phyloP scores from a whole-genome alignment of 108 stramenopile species.

The Nitzschia sp. region DNA sequence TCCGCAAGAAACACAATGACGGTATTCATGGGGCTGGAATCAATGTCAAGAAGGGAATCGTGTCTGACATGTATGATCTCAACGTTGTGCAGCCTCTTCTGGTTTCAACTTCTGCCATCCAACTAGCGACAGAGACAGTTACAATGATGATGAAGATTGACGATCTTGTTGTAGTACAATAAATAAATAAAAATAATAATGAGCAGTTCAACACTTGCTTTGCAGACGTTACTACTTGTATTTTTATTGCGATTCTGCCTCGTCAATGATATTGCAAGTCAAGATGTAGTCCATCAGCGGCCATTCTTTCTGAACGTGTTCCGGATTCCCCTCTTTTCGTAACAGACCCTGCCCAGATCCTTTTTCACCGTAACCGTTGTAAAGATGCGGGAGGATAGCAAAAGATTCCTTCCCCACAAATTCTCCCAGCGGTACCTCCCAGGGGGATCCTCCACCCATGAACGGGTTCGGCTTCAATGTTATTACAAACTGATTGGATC shows the following conservation, averaged over 20 bases:
- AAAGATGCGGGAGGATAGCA: conserved; percentile 41
- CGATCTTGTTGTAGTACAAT: conserved; percentile 89
- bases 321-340: conserved; percentile 9
- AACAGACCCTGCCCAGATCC: conserved; percentile 20
- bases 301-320: conserved; percentile 38
- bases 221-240: too few species aligned
- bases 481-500: conserved; percentile 67
- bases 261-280: conserved; percentile 49
- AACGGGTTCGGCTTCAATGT: conserved; percentile 50
- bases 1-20: conserved; percentile 88
- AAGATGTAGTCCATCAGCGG: conserved; percentile 59
- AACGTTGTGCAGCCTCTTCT: conserved; percentile 96
- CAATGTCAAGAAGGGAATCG: conserved; percentile 91
- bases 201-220: too few species aligned
- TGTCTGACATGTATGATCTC: conserved; percentile 94
- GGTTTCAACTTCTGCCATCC: conserved; percentile 91
- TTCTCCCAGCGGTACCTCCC: conserved; percentile 78
- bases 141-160: conserved; percentile 99
- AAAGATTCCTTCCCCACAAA: conserved; percentile 47
- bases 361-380: conserved; percentile 34
- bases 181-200: conserved; percentile 13
- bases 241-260: background rate
- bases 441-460: conserved; percentile 74
- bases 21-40: conserved; percentile 91
- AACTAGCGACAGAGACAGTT: conserved; percentile 97